A percentile compares a stretch with the other conserved stretches of the same genome.
Conservation (phyloP, 257 asterid genomes). For the Solanum gracilifrons region DNA sequence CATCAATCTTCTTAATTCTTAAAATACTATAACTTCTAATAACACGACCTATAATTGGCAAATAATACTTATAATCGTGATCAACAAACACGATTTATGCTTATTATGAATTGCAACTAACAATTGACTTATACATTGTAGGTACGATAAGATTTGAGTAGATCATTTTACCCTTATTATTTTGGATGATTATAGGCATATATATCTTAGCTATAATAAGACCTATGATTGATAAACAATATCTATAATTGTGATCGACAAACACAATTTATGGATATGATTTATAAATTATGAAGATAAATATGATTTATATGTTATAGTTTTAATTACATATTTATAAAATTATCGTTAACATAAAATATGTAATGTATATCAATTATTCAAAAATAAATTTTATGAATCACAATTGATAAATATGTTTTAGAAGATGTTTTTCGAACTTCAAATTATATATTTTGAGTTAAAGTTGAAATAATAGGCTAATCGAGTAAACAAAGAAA, state of each 20-base stretch:
- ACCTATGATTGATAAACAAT: too few species aligned
- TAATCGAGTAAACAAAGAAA: not conserved
- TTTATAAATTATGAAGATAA: not conserved
- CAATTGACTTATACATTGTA: rapidly evolving
- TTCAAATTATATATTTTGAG: not conserved
- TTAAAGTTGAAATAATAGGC: too few species aligned
- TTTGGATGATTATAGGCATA: too few species aligned
- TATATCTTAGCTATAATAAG: too few species aligned
- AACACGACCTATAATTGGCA: not conserved
- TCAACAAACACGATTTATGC: not conserved
- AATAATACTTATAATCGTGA: not conserved
- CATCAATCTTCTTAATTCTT: too few species aligned
- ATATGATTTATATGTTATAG: too few species aligned
- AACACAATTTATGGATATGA: too few species aligned
- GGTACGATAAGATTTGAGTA: rapidly evolving
- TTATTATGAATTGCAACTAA: rapidly evolving
- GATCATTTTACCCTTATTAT: rapidly evolving
- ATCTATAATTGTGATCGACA: not conserved
- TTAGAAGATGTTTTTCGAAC: not conserved
- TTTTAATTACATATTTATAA: too few species aligned
- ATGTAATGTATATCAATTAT: not conserved
- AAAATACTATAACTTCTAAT: not conserved
- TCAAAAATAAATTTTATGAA: not conserved
- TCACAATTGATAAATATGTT: too few species aligned
- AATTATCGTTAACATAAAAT: too few species aligned